Evolutionary conservation across 1,284 basidiomycete species (phyloP), one percentile per base, ranked within the genome.

Genomic region (Pyrrhoderma lamaoense): DNA sequence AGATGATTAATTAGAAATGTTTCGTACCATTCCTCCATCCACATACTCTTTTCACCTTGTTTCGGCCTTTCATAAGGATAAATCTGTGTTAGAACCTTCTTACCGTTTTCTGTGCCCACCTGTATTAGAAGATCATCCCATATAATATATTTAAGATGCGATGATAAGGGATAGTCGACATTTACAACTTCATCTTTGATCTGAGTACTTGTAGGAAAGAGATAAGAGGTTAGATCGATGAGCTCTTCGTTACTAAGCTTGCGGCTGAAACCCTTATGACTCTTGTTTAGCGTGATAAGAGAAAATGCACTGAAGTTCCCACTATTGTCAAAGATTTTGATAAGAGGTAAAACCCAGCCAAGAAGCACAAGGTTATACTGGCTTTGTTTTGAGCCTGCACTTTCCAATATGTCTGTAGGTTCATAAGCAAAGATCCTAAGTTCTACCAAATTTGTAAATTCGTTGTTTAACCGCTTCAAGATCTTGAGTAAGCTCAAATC

Each of bases 21-120:
- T 8, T 53, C 52, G 21, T 53, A 46, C 52, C 47, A 49, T 19
- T 53, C 47, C 8, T 37, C 16, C 13, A 48, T 22, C n/a, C 31
- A 49, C 2, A 8, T 42, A 36, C 22, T 36, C 8, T 36, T 36
- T 19, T 47, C n/a, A 37, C 25, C 34, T 18, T 44, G 43, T 13
- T 37, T 40, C 21, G 52, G 52, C 22, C 44, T 46, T 31, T 31
- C 27, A 11, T 31, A 31, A 31, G 27, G 27, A 27, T 34, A 36
- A n/a, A 42, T 49, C 22, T 27, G 25, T n/a, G 23, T 44, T 9
- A 31, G 16, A 22, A 8, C 22, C 13, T 35, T 51, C 11, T 11
- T 8, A 31, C 14, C 13, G 8, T 11, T 31, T 31, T 8, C 14
- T 13, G 46, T 45, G 14, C 39, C 25, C 34, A 53, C 8, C 2